Evolutionary conservation across 2,329 filamentous ascomycete species (phyloP), one percentile per base, ranked within the genome.

Genomic region (Sporothrix pallida): DNA sequence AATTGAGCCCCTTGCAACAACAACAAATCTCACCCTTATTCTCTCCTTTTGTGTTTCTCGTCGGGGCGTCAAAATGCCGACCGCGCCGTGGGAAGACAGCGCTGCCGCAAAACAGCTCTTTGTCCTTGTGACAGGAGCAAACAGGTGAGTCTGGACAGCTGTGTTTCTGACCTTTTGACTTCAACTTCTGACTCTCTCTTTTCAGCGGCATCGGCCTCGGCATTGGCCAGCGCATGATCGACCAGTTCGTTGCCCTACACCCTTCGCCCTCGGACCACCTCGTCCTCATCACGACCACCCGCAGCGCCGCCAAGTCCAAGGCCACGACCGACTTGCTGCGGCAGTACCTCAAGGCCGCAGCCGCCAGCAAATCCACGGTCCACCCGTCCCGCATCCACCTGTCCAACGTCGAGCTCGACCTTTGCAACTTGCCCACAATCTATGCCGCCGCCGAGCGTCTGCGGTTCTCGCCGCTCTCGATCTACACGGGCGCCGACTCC

Each of bases 121-220:
- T 79, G 89, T 93, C 9, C 85, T 97, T 54, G 89, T 97, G 56
- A 97, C 94, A 0, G 94, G 94, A 71, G 93, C 93, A 50, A 97
- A 97, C 82, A 95, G 93, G 94, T 95, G 87, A 6, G 62, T 73
- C 79, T 58, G 4, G 52, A 4, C 5, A 17, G 7, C 2, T 20
- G 12, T 44, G 13, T 42, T 0, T 15, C 20, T 26, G 3, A 20
- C 5, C 7, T 44, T 42, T 15, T 48, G 3, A 31, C 23, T 23
- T 6, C 7, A 37, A 37, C 31, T 7, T 37, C 31, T 37, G 3
- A 5, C 31, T 5, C 31, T 37, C 3, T 37, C 31, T 8, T 15
- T 52, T 5, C 81, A 98, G 95, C 80, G 95, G 95, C 75, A 90
- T 98, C 62, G 95, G 95, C 62, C 92, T 95, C 78, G 91, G 92